Base-by-base conservation (phyloP, 208 protist species). In the Balamuthia mandrillaris region DNA sequence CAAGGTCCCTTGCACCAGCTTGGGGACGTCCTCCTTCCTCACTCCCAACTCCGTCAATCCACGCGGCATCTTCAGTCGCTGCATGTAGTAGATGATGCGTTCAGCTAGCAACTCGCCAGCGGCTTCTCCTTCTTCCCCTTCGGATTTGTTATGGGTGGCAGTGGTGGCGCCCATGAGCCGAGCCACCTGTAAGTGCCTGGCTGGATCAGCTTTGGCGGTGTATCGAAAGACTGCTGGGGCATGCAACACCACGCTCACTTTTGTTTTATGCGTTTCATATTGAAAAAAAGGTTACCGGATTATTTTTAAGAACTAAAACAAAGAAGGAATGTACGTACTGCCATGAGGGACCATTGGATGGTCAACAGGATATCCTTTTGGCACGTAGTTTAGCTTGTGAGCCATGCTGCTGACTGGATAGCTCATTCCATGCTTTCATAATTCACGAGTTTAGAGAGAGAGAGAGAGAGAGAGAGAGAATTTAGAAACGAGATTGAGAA, bases 151-250 rank as follows among this genome's bases (percentile, higher is more conserved):
- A 35, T 56, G 10, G 16, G n/a, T n/a, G 29, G 56, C 41, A 45
- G 49, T 35, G 24, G 12, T 41, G 27, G 70, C 70, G n/a, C 70
- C 70, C 35, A 79, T 16, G 1, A 79, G 41, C 47, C 12, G n/a
- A 33, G 70, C 70, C n/a, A 79, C 70, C 56, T 79, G 70, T 45
- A 37, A 45, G 60, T 85, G 75, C 12, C 86, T 24, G 1, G 85
- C 75, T n/a, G 89, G 78, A 49, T 60, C 68, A 1, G 86, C 4
- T 27, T 72, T 16, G 16, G 35, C 88, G 14, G 86, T 91, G 45
- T 87, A 89, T 39, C 82, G 63, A 66, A 92, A 92, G 39, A 91
- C 88, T 16, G 85, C 51, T 31, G 88, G 89, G 27, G 89, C 89
- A 45, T 87, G 54, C 41, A 91, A 39, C 33, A 89, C 68, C 49